A percentile compares a stretch with the other conserved stretches of the same genome.
Conservation (phyloP, 2,329 filamentous ascomycete species). For the Xylariales sp. region DNA sequence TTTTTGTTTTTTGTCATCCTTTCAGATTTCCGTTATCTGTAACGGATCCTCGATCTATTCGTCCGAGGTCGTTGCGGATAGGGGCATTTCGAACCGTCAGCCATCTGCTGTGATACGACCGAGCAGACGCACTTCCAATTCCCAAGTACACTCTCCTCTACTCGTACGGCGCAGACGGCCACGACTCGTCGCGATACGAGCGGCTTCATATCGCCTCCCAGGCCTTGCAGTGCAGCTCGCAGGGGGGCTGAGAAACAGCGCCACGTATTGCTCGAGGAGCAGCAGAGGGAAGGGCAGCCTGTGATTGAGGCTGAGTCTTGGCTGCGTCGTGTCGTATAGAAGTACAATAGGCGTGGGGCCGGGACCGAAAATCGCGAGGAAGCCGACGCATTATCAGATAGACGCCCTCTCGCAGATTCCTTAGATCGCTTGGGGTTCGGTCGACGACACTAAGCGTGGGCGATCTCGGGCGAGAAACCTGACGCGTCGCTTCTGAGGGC, state of each 20-base stretch:
- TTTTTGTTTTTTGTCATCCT: neutral
- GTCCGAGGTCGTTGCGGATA: conserved; percentile 2
- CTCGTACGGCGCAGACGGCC: neutral
- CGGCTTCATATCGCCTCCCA: conserved; percentile 10
- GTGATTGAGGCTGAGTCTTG: conserved; percentile 23
- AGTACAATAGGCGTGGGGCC: conserved; percentile 7
- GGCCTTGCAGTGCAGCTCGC: neutral
- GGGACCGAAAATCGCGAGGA: conserved; percentile 10
- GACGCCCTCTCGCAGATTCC: conserved; percentile 8
- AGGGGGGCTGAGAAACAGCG: conserved; percentile 4
- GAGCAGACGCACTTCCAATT: neutral
- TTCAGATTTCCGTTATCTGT: neutral
- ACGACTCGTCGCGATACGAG: conserved; percentile 32
- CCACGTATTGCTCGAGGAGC: conserved; percentile 14
- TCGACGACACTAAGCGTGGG: neutral
- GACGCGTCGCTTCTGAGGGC: conserved; percentile 19
- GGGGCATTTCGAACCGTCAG: neutral
- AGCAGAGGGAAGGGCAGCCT: neutral
- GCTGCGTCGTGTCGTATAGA: conserved; percentile 16
- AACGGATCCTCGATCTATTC: conserved; percentile 10
- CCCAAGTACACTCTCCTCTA: neutral
- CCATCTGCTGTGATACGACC: conserved; percentile 25
- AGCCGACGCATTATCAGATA: conserved; percentile 14
- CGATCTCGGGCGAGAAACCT: conserved; percentile 13
- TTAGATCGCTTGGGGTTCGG: conserved; percentile 3